Conservation (phyloP, 176 grass and related monocot species). For the Luzula sylvatica region DNA sequence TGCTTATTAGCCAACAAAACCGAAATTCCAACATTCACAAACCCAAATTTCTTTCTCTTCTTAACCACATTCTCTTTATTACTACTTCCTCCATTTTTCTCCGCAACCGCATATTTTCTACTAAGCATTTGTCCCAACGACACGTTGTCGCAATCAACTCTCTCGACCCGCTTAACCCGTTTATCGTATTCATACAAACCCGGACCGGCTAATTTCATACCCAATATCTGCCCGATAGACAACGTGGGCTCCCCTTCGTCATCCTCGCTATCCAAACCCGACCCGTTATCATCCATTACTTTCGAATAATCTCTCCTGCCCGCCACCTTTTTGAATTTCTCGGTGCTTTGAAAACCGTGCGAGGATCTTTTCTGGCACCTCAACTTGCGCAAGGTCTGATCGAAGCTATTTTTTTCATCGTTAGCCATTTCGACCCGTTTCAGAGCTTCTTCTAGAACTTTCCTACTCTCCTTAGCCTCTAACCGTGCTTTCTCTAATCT, state of each 20-base stretch:
- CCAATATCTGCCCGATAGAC: conserved; percentile 89
- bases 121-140: conserved; percentile 88
- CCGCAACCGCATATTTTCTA: conserved; percentile 32
- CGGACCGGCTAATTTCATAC: conserved; percentile 66
- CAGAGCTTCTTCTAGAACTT: conserved; percentile 51
- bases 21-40: conserved; percentile 41
- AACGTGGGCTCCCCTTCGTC: conserved; percentile 33
- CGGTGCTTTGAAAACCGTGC: conserved; percentile 25
- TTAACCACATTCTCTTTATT: conserved; percentile 20
- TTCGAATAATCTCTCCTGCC: conserved; percentile 27
- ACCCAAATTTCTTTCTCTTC: conserved; percentile 72
- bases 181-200: conserved; percentile 32
- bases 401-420: conserved; percentile 44
- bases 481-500: conserved; percentile 50
- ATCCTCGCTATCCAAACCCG: not conserved
- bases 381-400: conserved; percentile 56
- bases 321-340: conserved; percentile 54
- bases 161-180: conserved; percentile 27
- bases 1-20: conserved; percentile 62
- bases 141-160: conserved; percentile 6
- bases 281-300: conserved; percentile 21
- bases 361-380: conserved; percentile 39
- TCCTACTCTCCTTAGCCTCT: conserved; percentile 64
- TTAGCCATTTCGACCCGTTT: conserved; percentile 62
- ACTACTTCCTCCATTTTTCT: conserved; percentile 15